Evolutionary conservation across 23 red algal genomes (phyloP).

Genomic region (Gracilaria domingensis): DNA sequence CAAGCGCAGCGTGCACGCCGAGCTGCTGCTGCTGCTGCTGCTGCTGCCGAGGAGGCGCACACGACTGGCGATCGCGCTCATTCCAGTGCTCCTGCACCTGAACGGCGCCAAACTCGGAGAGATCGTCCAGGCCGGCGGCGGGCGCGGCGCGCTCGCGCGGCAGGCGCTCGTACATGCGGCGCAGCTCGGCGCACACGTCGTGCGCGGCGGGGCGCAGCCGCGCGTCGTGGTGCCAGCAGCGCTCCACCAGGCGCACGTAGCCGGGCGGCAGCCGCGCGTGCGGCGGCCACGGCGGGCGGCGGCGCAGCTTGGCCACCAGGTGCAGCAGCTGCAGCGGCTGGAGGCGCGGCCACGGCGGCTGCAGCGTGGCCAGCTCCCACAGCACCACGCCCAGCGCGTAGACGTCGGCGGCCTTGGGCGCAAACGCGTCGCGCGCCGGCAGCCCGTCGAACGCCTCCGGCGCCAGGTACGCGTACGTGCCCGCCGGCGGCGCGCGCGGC

Average conservation of each 20-base stretch:
- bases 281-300: conserved; percentile 18
- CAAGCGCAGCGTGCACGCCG: no score
- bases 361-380: conserved; percentile 80
- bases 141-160: no score
- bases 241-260: conserved; percentile 47
- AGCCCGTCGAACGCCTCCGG: conserved; percentile 77
- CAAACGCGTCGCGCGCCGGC: conserved; percentile 36
- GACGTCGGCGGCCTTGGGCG: conserved; percentile 74
- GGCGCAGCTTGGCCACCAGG: conserved; percentile 27
- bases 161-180: conserved; percentile 13
- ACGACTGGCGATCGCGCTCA: no score
- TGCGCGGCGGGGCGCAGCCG: conserved; percentile 4
- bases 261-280: not conserved
- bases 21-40: no score
- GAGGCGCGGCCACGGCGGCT: conserved; percentile 39
- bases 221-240: conserved; percentile 63
- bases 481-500: no score
- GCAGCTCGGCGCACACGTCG: conserved; percentile 18
- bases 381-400: conserved; percentile 87
- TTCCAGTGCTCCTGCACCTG: not conserved
- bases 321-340: conserved; percentile 43
- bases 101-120: not conserved
- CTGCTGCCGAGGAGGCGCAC: no score
- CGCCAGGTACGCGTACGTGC: conserved; percentile 90
- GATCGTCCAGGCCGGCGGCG: conserved; percentile 22